Percentiles rank a stretch among this genome's conserved stretches.
Evolutionary conservation across 805 yeast species (phyloP).

Genomic region (Candida oleophila): DNA sequence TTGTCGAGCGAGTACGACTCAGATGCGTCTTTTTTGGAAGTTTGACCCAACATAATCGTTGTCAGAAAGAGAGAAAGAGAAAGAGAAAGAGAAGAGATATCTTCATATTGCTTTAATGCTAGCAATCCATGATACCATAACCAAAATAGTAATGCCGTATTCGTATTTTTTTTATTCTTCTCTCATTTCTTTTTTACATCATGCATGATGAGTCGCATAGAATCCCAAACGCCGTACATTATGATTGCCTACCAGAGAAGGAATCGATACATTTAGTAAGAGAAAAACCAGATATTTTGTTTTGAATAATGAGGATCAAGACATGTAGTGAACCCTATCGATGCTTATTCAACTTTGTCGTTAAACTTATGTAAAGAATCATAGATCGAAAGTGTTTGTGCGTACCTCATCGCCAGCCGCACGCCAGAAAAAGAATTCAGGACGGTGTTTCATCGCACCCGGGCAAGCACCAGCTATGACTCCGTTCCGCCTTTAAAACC

Average conservation of each 20-base stretch:
- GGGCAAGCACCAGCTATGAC: too few species aligned
- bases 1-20: background rate
- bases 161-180: background rate
- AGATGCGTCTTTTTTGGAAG: background rate
- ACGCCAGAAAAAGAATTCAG: background rate
- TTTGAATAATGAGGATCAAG: too few species aligned
- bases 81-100: background rate
- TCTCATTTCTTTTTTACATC: background rate
- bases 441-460: background rate
- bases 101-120: background rate
- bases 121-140: too few species aligned
- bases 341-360: too few species aligned
- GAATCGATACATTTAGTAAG: too few species aligned
- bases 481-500: too few species aligned
- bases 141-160: too few species aligned
- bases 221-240: background rate
- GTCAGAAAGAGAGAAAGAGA: background rate
- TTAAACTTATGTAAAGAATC: too few species aligned
- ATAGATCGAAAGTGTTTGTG: too few species aligned
- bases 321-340: too few species aligned
- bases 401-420: background rate
- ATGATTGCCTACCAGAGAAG: background rate
- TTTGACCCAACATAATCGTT: background rate
- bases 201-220: background rate
- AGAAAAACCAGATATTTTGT: too few species aligned